Evolutionary conservation across 768 basidiomycete species (phyloP).

Genomic region (Mycena leptocephala): DNA sequence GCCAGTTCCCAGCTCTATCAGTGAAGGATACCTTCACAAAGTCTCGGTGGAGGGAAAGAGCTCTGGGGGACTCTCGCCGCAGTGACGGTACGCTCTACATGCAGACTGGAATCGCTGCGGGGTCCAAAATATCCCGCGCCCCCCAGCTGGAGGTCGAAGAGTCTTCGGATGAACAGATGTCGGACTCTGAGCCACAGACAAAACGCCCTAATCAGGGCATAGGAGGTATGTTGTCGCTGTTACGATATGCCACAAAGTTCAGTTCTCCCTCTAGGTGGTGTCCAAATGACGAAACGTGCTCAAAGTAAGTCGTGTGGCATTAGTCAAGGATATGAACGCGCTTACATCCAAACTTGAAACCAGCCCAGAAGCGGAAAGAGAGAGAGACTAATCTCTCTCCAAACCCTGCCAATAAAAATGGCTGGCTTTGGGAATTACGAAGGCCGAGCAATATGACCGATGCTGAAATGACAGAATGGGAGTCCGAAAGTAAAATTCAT

Average conservation of each 20-base stretch:
- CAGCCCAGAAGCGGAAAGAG: background rate
- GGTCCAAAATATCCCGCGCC: background rate
- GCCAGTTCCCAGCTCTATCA: background rate
- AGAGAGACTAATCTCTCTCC: background rate
- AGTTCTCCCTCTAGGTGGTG: background rate
- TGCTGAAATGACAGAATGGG: background rate
- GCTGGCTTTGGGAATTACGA: conserved; percentile 8
- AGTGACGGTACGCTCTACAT: conserved; percentile 6
- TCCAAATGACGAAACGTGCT: background rate
- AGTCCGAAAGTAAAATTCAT: background rate
- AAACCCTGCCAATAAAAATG: background rate
- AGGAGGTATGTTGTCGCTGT: background rate
- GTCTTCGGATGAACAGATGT: background rate
- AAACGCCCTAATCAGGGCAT: background rate
- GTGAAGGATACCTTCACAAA: background rate
- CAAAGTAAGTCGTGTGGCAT: background rate
- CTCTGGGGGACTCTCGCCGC: background rate
- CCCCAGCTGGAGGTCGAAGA: background rate
- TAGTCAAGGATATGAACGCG: background rate
- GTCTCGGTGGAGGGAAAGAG: background rate
- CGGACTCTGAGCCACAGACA: background rate
- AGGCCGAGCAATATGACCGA: conserved; percentile 10
- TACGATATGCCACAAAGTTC: background rate
- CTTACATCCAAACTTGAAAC: background rate
- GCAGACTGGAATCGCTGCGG: background rate